Conservation (phyloP, 1,284 basidiomycete genomes). For the Moesziomyces sp. region DNA sequence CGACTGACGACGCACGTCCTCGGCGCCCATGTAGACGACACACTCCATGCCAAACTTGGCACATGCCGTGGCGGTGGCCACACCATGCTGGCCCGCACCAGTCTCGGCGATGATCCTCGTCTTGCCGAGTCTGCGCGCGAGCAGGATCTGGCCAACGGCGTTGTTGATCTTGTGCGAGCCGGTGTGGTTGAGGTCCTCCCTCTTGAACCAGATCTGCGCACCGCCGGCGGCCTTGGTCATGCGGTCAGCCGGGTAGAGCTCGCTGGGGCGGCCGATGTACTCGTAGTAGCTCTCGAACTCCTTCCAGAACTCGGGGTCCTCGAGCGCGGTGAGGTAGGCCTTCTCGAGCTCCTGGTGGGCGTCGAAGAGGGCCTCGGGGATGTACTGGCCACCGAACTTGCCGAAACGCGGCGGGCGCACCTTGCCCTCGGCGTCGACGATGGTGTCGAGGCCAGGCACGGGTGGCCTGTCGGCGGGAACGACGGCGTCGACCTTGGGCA, state of each 20-base stretch:
- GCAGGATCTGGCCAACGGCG: conserved; percentile 74
- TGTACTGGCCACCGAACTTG: conserved; percentile 95
- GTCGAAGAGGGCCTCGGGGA: conserved; percentile 92
- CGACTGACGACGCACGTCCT: conserved; percentile 93
- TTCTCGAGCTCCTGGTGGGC: conserved; percentile 89
- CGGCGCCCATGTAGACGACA: conserved; percentile 97
- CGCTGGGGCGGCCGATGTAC: conserved; percentile 84
- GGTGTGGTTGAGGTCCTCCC: conserved; percentile 81
- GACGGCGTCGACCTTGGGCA: conserved; percentile 60
- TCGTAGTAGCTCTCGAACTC: conserved; percentile 89
- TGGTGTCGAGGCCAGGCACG: conserved; percentile 54
- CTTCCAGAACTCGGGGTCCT: conserved; percentile 90
- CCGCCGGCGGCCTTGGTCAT: conserved; percentile 82
- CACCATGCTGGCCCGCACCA: conserved; percentile 97
- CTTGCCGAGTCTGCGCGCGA: conserved; percentile 92
- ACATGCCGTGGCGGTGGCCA: conserved; percentile 97
- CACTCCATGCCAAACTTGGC: conserved; percentile 96
- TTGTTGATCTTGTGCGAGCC: conserved; percentile 68
- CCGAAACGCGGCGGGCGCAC: conserved; percentile 82
- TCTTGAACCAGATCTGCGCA: conserved; percentile 97
- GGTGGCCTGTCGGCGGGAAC: conserved; percentile 50
- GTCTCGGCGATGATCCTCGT: conserved; percentile 98
- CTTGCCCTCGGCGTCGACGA: conserved; percentile 50
- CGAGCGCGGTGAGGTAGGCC: conserved; percentile 85
- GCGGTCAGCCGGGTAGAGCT: conserved; percentile 80